Conservation (phyloP, 805 yeast genomes). For the Metschnikowia borealis region DNA sequence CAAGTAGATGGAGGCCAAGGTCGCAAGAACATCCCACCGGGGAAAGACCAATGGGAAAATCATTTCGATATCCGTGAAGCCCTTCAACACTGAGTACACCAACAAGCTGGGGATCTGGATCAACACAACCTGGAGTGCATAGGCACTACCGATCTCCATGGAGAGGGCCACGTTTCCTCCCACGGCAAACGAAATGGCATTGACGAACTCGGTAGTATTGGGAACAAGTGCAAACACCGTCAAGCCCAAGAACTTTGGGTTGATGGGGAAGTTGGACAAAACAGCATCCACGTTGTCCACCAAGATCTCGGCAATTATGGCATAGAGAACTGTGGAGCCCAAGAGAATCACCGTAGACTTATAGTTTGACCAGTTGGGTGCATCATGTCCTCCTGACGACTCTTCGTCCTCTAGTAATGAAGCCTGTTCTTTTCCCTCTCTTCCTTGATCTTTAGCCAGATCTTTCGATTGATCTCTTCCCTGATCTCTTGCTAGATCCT, state of each 20-base stretch:
- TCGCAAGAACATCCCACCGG: conserved; percentile 89
- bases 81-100: conserved; percentile 56
- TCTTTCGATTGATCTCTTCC: not conserved
- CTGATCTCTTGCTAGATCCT: not conserved
- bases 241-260: conserved; percentile 87
- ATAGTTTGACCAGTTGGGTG: conserved; percentile 92
- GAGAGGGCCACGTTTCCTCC: conserved; percentile 94
- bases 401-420: conserved; percentile 1
- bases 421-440: not conserved
- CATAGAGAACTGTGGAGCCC: conserved; percentile 82
- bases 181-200: conserved; percentile 94
- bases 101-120: conserved; percentile 91
- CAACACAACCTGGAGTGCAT: conserved; percentile 91
- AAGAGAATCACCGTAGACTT: conserved; percentile 81
- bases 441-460: not conserved
- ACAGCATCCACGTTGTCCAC: conserved; percentile 93
- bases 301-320: conserved; percentile 88
- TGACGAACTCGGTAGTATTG: conserved; percentile 92
- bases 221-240: conserved; percentile 96
- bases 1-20: conserved; percentile 77
- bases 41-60: conserved; percentile 88
- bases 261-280: conserved; percentile 68
- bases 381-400: conserved; percentile 74
- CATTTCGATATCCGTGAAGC: conserved; percentile 36
- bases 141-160: conserved; percentile 97